These are phyloP conservation scores for Dimargaris cristalligena DNA, from an alignment of 192 early-diverging fungal genomes.

Conservation along the genomic window DNA sequence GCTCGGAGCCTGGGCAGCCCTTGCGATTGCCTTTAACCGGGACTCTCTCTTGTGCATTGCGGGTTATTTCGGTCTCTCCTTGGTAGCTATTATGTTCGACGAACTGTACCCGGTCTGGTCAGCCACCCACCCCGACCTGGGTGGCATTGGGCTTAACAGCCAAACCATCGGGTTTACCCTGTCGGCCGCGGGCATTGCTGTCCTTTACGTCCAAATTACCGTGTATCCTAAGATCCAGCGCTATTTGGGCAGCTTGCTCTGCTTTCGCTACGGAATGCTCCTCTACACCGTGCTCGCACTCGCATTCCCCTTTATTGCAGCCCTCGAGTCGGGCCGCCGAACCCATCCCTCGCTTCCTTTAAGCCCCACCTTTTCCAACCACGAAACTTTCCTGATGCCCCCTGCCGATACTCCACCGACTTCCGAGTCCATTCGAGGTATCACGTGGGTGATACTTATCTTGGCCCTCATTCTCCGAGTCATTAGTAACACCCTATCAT, in stretches of 20 bases:
- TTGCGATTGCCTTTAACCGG: not conserved
- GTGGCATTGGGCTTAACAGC: constrained; percentile 32
- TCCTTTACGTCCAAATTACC: constrained; percentile 29
- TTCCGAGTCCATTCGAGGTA: not conserved
- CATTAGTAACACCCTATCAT: not conserved
- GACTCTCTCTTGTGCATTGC: constrained; percentile 13
- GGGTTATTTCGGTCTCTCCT: constrained; percentile 15
- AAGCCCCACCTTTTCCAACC: too few species aligned
- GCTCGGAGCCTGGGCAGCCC: not conserved
- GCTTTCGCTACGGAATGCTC: constrained; percentile 19
- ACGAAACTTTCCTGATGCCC: too few species aligned
- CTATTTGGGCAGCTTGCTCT: constrained; percentile 22
- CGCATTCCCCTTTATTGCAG: constrained; percentile 15
- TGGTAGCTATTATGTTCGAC: constrained; percentile 13
- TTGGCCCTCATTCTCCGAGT: not conserved
- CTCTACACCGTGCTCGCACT: constrained; percentile 12
- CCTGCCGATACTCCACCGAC: not conserved
- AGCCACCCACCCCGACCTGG: constrained; percentile 17
- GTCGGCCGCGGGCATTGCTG: constrained; percentile 21
- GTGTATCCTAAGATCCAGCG: constrained; percentile 24
- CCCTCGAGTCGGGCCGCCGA: too few species aligned
- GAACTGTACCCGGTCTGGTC: constrained; percentile 24
- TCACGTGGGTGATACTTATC: not conserved
- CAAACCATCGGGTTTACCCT: constrained; percentile 31
- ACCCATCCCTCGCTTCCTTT: too few species aligned